Percentiles rank a stretch among this genome's conserved stretches.
Conservation (phyloP, 1,284 basidiomycete genomes). For the Apiotrichum montevideense region DNA sequence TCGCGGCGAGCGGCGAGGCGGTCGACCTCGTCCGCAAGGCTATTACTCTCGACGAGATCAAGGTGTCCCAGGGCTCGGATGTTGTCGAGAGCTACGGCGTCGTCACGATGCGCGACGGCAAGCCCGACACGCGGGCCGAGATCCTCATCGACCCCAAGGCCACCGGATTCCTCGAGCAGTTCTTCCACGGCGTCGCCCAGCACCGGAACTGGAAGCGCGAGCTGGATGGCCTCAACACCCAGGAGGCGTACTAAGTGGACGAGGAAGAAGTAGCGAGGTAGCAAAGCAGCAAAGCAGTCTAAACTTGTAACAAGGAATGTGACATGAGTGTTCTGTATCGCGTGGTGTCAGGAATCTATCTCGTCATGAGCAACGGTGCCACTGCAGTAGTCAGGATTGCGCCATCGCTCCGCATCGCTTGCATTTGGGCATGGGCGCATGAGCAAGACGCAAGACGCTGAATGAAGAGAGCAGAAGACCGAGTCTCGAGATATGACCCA, state of each 20-base stretch:
- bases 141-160: background rate
- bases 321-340: too few species aligned
- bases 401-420: too few species aligned
- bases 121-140: background rate
- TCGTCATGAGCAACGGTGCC: too few species aligned
- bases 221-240: background rate
- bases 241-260: background rate
- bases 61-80: background rate
- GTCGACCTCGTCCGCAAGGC: slow-evolving; percentile 13
- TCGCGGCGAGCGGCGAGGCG: slow-evolving; percentile 60
- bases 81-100: background rate
- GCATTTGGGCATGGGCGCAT: too few species aligned
- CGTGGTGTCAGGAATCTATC: too few species aligned
- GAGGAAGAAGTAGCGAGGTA: too few species aligned
- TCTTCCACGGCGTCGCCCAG: background rate
- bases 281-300: too few species aligned
- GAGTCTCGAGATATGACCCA: too few species aligned
- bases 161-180: background rate
- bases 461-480: too few species aligned
- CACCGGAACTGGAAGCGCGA: slow-evolving; percentile 3
- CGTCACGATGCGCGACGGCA: background rate
- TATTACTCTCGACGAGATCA: background rate
- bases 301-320: too few species aligned
- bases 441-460: too few species aligned
- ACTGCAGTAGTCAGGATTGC: too few species aligned